Evolutionary conservation across 1,284 basidiomycete genomes (phyloP), one percentile per base, ranked within the genome.

Genomic region (Microbotryum silenes-acaulis): DNA sequence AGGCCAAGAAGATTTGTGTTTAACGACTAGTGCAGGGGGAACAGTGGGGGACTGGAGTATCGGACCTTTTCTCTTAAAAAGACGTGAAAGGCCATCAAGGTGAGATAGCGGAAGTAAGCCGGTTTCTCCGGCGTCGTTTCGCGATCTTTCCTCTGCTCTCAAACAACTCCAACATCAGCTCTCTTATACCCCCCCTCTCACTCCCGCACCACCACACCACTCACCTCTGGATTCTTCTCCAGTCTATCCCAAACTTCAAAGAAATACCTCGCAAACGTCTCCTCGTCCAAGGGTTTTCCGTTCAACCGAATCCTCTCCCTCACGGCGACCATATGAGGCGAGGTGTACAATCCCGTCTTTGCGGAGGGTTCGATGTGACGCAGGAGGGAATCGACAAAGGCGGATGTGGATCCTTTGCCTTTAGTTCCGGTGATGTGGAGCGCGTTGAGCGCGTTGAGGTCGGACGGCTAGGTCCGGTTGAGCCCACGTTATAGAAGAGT

Each of bases 391-490:
- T 73, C 73, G 46, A 72, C 73, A 71, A 98, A 98, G 2, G 96
- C 94, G 61, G 89, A 91, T 0, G 96, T 96, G 4, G 92, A 97
- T 4, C 96, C 96, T 75, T 99, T 99, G 51, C 96, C 96, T 77
- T 99, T 99, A 6, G 96, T 99, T 3, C 96, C 96, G 16, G 96
- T 94, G 72, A 99, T 86, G 78, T 99, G 96, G 42, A 98, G 83
- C 59, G 93, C 91, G 75, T 97, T 96, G 65, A 98, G 80, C 53
- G 78, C 77, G 75, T 98, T 93, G 57, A 99, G 80, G 70, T 93
- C 86, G 57, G 82, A 78, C 29, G 88, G 83, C 90, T 91, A 42
- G 9, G 37, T 42, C 14, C 31, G 31, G 9, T 31, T 31, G 31
- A 31, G 31, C 8, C 7, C 31, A 31, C 31, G 31, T 31, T 6